Evolutionary conservation across 495 filamentous ascomycete species (phyloP), one percentile per base, ranked within the genome.

Genomic region (Massariosphaeria phaeospora): DNA sequence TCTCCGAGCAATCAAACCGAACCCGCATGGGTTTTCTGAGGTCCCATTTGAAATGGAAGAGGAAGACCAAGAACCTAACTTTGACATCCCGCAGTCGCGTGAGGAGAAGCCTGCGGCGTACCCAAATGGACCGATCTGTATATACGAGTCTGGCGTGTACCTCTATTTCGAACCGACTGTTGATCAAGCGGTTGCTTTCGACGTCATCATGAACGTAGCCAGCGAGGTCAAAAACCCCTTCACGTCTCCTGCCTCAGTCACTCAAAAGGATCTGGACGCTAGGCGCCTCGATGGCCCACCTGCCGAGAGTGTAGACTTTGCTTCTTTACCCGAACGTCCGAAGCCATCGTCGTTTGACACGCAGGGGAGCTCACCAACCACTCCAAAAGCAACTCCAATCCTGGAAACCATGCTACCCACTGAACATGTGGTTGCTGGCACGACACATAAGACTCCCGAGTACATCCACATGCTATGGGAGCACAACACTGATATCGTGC

Each of bases 401-500:
- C 52, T 41, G 12, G 52, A 61, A 21, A 48, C 35, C 25, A 41
- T 35, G 15, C 25, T 26, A 39, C 33, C 42, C 31, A 44, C 31
- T 11, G 45, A 31, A 21, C n/a, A 12, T 78, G 65, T 72, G 63
- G n/a, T 68, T 66, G 8, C 73, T 71, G 47, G 54, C 35, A 36
- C 34, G 13, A 34, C 67, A 61, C 17, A 58, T 13, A 71, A 81
- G 21, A 51, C 47, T 30, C 93, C 93, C 1, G 93, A 98, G 67
- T 98, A 98, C 66, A 83, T 97, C 44, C 93, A 98, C 66, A 85
- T 98, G 40, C 84, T 81, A 2, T 98, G 93, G 93, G 94, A 98
- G 59, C 93, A 98, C 70, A 96, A 97, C 63, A 95, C 91, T 0
- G 89, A 96, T 55, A 95, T 98, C 54, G 81, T 91, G 13, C 82